Percentiles rank a stretch among this genome's conserved stretches.
Conservation (phyloP, 257 asterid species). For the Rauvolfia tetraphylla region DNA sequence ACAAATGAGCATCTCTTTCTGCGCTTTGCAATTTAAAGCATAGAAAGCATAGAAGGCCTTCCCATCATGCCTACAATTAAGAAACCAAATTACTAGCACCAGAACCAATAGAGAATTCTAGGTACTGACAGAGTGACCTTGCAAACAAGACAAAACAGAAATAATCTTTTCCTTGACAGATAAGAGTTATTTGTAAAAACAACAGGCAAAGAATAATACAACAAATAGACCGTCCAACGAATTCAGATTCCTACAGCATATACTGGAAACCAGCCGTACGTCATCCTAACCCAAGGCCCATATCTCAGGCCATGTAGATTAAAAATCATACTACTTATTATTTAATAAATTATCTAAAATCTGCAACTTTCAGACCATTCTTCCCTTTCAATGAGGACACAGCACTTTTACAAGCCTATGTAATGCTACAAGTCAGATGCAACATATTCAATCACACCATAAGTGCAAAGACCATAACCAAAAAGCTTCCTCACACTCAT, state of each 20-base stretch:
- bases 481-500: background rate
- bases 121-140: background rate
- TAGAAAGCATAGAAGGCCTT: background rate
- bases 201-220: background rate
- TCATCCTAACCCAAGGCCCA: background rate
- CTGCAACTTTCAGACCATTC: background rate
- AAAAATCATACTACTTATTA: background rate
- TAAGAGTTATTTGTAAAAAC: background rate
- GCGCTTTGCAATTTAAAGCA: background rate
- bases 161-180: background rate
- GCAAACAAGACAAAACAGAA: background rate
- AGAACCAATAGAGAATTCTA: background rate
- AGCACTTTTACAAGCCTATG: too few species aligned
- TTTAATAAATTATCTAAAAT: too few species aligned
- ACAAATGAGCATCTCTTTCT: background rate
- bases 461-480: background rate
- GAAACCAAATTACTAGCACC: background rate
- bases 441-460: background rate
- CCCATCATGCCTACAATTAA: background rate
- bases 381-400: too few species aligned
- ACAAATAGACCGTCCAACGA: background rate
- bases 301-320: background rate
- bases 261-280: background rate
- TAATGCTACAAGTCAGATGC: too few species aligned
- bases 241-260: background rate